Percentiles rank a stretch among this genome's conserved stretches.
Evolutionary conservation across 2,329 filamentous ascomycete species (phyloP).

Genomic region (Aspergillus ochraceus): DNA sequence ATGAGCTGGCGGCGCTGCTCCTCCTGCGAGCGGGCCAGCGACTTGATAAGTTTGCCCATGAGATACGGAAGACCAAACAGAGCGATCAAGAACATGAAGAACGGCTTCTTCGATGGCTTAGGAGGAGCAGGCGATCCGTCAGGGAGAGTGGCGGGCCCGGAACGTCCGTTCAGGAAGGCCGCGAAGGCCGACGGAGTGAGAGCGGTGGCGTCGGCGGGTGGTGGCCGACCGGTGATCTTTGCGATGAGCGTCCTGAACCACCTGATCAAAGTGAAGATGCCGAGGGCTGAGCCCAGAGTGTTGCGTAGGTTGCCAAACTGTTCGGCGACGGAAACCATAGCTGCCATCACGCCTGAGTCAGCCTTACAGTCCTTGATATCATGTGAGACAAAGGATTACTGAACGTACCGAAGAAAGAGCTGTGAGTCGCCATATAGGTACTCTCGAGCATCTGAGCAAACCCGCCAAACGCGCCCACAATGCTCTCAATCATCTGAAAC

Average conservation of each 20-base stretch:
- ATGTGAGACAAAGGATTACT: neutral
- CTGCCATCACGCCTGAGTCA: constrained; percentile 46
- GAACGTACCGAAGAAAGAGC: constrained; percentile 88
- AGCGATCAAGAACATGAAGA: constrained; percentile 91
- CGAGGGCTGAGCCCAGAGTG: constrained; percentile 87
- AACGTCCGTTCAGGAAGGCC: constrained; percentile 72
- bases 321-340: constrained; percentile 97
- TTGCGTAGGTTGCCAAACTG: constrained; percentile 93
- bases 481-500: constrained; percentile 96
- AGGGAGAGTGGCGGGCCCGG: constrained; percentile 50
- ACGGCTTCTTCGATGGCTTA: constrained; percentile 87
- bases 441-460: constrained; percentile 99
- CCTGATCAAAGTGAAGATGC: constrained; percentile 92
- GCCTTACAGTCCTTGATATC: neutral
- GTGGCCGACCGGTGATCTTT: constrained; percentile 87
- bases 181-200: constrained; percentile 91
- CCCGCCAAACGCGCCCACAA: constrained; percentile 93
- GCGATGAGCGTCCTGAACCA: constrained; percentile 92
- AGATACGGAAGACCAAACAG: constrained; percentile 95
- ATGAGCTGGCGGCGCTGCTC: constrained; percentile 64
- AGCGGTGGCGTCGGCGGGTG: constrained; percentile 80
- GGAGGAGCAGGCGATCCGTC: constrained; percentile 67
- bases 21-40: constrained; percentile 80
- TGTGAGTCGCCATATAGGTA: constrained; percentile 99
- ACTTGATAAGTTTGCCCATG: constrained; percentile 92